Base-by-base conservation (phyloP, 345 rosid genomes). In the Cardiospermum halicacabum region DNA sequence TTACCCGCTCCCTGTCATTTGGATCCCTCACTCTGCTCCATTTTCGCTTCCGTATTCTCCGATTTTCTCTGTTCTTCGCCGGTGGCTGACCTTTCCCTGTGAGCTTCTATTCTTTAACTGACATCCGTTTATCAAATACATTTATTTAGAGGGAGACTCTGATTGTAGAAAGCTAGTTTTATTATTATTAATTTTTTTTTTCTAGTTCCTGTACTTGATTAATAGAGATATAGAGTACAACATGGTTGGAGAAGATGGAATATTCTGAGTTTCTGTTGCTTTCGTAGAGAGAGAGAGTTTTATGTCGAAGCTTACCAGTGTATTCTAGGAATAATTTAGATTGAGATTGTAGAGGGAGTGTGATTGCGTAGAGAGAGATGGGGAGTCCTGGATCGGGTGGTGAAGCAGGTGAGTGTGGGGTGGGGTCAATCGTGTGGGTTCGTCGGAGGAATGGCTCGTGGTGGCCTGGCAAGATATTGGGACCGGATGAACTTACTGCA, bases 381-480 rank as follows among this genome's bases (percentile, higher is more conserved):
- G 87, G 72, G 58, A 81, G 83, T 53, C 77, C 80, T 21, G 84
- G 80, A 74, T 70, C 86, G 53, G 82, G 76, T 59, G 78, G 76
- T 69, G 78, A 65, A n/a, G 80, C 74, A 48, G 80, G 67, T 25
- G 88, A 79, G 43, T 80, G 82, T 54, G 74, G 78, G 8, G 83
- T 77, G 27, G 97, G 96, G 24, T 82, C 97, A 57, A 89, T 95
- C 66, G 99, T 95, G 32, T 95, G 98, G 99, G 96, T 95, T 12
- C 81, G 99, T 56, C 75, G 97, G 74, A 89, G 99, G 77, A 95
- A 95, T 42, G 99, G 99, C 9, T 95, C 99, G 4, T 91, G 98
- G 99, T 95, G 99, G 99, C 99, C 99, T 0, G 99, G 97, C 47
- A 89, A 76, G 82, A 95, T 95, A 70, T 72, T 87, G 27, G 89